Base-by-base conservation (phyloP, 208 protist genomes). In the Acanthamoeba sp. region DNA sequence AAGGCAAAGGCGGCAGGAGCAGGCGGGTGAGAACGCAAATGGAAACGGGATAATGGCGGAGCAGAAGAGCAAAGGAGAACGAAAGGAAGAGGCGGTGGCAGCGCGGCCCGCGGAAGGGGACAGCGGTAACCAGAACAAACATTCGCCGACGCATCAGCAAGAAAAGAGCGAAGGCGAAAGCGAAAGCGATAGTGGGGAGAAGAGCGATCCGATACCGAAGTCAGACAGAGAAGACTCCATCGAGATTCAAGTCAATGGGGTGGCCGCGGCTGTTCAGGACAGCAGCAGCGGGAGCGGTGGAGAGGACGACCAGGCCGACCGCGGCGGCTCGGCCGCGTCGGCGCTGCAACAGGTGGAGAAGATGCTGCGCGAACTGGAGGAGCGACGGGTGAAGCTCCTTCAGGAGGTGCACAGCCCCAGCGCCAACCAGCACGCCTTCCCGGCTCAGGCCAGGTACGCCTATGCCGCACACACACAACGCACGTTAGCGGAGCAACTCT, bases 321-420 rank as follows among this genome's bases (percentile, higher is more conserved):
- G 57, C 34, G 42, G 40, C 40, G 24, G 24, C 22, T n/a, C 34
- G 36, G 14, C 27, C 1, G 16, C 24, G 9, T 42, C 48, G 29
- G 32, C 40, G 2, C 78, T 87, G 29, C 78, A 38, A 0, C 78
- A 87, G 45, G 78, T 87, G 29, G 78, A 87, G 48, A 52, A 59
- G n/a, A 87, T 87, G 78, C 40, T 87, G 45, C 78, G 78, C 78
- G 78, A 87, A 5, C 78, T 87, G 16, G 78, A 87, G 22, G 78
- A 87, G 45, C 78, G 78, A 59, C 78, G 78, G 42, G 3, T 52
- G 14, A 52, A 59, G 78, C 78, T 87, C 45, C 22, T 87, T 4
- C 20, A 50, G 42, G 78, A 32, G 12, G 78, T 42, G 36, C 66
- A 42, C 2, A 76, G 29, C 66, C 66, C 66, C 29, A 18, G 12